phyloP scores from a whole-genome alignment of 2,329 filamentous ascomycete species.

The Amauroascus verrucosus region DNA sequence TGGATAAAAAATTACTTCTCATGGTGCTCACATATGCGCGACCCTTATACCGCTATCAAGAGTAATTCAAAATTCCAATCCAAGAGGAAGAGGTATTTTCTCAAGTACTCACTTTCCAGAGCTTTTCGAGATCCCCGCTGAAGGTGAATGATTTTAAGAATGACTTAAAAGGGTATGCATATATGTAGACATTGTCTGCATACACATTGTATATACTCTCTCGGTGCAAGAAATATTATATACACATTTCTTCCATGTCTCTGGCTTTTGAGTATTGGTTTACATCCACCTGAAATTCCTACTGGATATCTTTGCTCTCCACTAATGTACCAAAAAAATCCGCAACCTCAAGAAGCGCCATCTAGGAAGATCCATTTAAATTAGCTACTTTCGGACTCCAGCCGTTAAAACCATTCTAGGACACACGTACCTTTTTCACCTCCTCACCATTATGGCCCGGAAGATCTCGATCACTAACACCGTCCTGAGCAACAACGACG shows the following conservation, averaged over 20 bases:
- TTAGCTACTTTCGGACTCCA: neutral
- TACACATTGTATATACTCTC: neutral
- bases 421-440: constrained; percentile 34
- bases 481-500: constrained; percentile 51
- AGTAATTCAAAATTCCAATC: no score
- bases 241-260: neutral
- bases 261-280: neutral
- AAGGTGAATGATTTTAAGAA: no score
- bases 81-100: no score
- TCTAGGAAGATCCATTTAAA: constrained; percentile 19
- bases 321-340: constrained; percentile 56
- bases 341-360: constrained; percentile 48
- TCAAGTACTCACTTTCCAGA: no score
- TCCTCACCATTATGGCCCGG: constrained; percentile 50
- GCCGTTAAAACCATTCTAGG: neutral
- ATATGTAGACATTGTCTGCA: no score
- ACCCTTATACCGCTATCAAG: no score
- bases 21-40: no score
- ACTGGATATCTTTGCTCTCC: constrained; percentile 37
- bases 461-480: constrained; percentile 56
- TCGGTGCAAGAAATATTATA: neutral
- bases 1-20: no score
- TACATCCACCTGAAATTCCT: neutral
- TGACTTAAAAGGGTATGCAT: no score
- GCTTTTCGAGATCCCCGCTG: no score